phyloP scores from a whole-genome alignment of 768 basidiomycete genomes.

The Agrocybe praecox region DNA sequence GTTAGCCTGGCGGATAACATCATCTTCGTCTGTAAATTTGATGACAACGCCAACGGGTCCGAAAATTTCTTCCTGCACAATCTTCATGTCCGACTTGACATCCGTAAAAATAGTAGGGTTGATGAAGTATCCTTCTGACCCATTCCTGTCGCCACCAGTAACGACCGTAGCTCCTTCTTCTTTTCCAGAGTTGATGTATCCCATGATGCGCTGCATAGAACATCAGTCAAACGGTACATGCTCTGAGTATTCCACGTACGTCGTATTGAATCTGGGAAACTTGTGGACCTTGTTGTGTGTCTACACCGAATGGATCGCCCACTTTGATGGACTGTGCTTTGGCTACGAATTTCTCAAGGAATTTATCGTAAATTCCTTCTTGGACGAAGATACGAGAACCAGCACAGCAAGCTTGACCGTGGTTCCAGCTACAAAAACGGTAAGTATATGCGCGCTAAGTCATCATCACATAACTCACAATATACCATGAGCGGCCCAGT shows the following conservation, averaged over 20 bases:
- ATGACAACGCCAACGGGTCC: slow-evolving; percentile 78
- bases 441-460: not conserved
- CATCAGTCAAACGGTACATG: not conserved
- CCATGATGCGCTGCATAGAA: slow-evolving; percentile 63
- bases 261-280: slow-evolving; percentile 71
- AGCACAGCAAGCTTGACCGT: slow-evolving; percentile 78
- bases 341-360: slow-evolving; percentile 58
- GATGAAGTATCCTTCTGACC: slow-evolving; percentile 61
- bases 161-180: slow-evolving; percentile 69
- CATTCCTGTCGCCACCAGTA: slow-evolving; percentile 62
- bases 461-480: slow-evolving; percentile 49
- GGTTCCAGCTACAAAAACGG: slow-evolving; percentile 16
- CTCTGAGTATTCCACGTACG: slow-evolving; percentile 27
- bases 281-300: slow-evolving; percentile 69
- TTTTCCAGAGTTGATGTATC: slow-evolving; percentile 78
- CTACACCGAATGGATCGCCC: slow-evolving; percentile 64
- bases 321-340: slow-evolving; percentile 48
- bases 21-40: slow-evolving; percentile 73
- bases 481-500: slow-evolving; percentile 73
- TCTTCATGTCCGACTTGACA: slow-evolving; percentile 68
- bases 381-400: slow-evolving; percentile 86
- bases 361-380: slow-evolving; percentile 76
- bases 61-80: slow-evolving; percentile 78
- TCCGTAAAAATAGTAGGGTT: slow-evolving; percentile 77
- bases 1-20: slow-evolving; percentile 77